Evolutionary conservation across 345 rosid species (phyloP).

Genomic region (Syzygium grande): DNA sequence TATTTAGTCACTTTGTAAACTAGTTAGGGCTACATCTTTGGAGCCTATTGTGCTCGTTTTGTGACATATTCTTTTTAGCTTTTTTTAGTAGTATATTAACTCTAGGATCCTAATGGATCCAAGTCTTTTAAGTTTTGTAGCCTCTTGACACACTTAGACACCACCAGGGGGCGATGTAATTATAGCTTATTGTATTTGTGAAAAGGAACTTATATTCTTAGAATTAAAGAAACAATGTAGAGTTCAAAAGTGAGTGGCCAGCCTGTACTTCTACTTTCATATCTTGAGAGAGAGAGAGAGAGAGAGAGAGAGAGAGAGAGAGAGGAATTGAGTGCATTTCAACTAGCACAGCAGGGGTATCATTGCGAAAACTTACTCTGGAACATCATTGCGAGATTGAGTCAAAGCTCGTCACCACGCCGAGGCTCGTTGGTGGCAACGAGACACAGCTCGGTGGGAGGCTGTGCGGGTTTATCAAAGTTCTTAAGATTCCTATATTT

Average conservation of each 20-base stretch:
- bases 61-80: not conserved
- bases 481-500: not conserved
- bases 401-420: not conserved
- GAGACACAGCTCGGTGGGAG: not conserved
- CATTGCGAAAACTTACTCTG: not conserved
- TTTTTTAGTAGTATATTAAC: not conserved
- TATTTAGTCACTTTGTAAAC: not conserved
- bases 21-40: slow-evolving; percentile 7
- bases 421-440: not conserved
- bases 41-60: not conserved
- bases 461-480: not conserved
- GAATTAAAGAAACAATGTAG: not conserved
- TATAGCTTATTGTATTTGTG: not conserved
- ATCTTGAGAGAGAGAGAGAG: not conserved
- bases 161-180: not conserved
- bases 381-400: not conserved
- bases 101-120: not conserved
- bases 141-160: not conserved
- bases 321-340: not conserved
- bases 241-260: not conserved
- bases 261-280: not conserved
- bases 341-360: not conserved
- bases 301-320: not conserved
- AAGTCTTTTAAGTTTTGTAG: not conserved
- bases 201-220: not conserved